A percentile compares a stretch with the other conserved stretches of the same genome.
phyloP scores from a whole-genome alignment of 2,329 filamentous ascomycete species.

The Aureobasidium subglaciale region DNA sequence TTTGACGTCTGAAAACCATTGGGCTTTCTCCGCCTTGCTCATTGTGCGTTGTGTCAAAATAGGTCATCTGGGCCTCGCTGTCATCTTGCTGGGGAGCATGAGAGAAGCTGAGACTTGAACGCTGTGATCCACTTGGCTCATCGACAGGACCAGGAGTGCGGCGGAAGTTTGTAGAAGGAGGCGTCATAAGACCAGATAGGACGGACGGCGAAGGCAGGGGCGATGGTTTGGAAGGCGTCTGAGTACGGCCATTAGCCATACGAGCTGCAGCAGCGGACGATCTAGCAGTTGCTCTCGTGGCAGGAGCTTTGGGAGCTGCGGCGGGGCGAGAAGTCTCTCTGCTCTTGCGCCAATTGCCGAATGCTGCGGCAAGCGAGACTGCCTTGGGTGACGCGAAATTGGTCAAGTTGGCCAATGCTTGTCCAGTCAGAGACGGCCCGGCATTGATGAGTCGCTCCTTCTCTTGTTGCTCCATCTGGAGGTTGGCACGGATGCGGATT shows the following conservation, averaged over 20 bases:
- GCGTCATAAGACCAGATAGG: constrained; percentile 76
- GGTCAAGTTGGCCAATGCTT: constrained; percentile 65
- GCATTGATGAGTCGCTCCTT: constrained; percentile 76
- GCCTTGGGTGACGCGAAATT: constrained; percentile 75
- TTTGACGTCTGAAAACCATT: constrained; percentile 48
- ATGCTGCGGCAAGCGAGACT: constrained; percentile 90
- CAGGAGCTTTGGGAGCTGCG: neutral
- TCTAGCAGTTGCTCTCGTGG: constrained; percentile 6
- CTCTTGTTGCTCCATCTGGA: constrained; percentile 97
- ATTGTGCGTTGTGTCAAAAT: constrained; percentile 12
- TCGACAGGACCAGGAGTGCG: constrained; percentile 45
- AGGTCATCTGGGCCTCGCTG: neutral
- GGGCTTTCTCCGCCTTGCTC: constrained; percentile 31
- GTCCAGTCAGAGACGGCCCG: constrained; percentile 40
- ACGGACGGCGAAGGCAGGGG: constrained; percentile 51
- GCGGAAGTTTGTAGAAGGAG: constrained; percentile 69
- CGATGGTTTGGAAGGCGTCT: constrained; percentile 55
- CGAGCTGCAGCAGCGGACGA: neutral
- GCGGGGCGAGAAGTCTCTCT: neutral
- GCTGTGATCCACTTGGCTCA: constrained; percentile 8
- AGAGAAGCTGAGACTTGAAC: constrained; percentile 10
- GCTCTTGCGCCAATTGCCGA: constrained; percentile 75
- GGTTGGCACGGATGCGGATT: constrained; percentile 84
- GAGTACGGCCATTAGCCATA: constrained; percentile 10
- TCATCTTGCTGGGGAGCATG: constrained; percentile 16